phyloP scores from a whole-genome alignment of 495 filamentous ascomycete species.

The Penicillium soppii region DNA sequence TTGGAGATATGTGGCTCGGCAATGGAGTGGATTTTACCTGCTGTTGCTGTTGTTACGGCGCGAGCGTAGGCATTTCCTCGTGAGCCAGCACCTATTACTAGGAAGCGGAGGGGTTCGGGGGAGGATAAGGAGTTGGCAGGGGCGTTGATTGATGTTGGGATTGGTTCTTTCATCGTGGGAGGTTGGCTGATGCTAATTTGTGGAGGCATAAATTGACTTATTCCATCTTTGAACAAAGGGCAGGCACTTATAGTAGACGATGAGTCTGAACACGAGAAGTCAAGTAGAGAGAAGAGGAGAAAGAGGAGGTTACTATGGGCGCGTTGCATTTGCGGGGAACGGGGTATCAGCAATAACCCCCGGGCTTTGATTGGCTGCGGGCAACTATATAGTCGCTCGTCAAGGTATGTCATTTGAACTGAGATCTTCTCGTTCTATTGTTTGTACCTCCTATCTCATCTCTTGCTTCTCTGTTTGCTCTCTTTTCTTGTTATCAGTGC shows the following conservation, averaged over 20 bases:
- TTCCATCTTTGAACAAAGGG: too few relatives aligned
- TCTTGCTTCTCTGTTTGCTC: not conserved
- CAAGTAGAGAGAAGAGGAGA: too few relatives aligned
- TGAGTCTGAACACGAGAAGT: too few relatives aligned
- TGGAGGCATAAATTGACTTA: too few relatives aligned
- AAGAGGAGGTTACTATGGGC: not conserved
- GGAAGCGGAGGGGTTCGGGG: slow-evolving; percentile 44
- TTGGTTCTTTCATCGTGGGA: slow-evolving; percentile 29
- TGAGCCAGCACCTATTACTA: slow-evolving; percentile 87
- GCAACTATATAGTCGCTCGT: too few relatives aligned
- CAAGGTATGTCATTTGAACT: too few relatives aligned
- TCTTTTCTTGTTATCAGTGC: not conserved
- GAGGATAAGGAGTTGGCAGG: not conserved
- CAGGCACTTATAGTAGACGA: not conserved
- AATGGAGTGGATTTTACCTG: slow-evolving; percentile 69
- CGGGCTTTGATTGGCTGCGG: slow-evolving; percentile 11
- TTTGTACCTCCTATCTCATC: not conserved
- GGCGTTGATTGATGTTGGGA: slow-evolving; percentile 9
- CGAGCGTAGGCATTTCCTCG: slow-evolving; percentile 75
- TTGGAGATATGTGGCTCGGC: slow-evolving; percentile 82
- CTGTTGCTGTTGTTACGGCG: slow-evolving; percentile 58
- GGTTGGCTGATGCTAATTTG: not conserved
- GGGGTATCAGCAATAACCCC: slow-evolving; percentile 11
- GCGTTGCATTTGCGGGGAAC: slow-evolving; percentile 1
- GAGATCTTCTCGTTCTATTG: too few relatives aligned